Conservation (phyloP, 2,329 filamentous ascomycete genomes). For the Coniochaeta sp. region DNA sequence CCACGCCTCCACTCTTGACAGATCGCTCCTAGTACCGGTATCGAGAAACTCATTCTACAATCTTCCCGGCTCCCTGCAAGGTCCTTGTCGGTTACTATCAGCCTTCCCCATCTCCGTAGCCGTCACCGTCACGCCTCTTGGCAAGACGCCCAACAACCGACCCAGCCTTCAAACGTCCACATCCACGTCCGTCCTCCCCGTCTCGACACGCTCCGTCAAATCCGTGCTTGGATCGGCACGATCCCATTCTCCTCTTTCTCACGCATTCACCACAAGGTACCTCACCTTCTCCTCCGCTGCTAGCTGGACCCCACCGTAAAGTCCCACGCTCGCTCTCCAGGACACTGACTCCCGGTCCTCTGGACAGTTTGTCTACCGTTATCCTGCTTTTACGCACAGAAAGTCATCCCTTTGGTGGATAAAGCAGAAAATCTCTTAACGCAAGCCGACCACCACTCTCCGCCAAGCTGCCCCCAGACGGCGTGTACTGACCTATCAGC, state of each 20-base stretch:
- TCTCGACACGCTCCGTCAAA: slow-evolving; percentile 1
- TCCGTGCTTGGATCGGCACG: background rate
- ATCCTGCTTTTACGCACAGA: background rate
- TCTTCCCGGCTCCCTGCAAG: background rate
- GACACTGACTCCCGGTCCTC: background rate
- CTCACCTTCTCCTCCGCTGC: background rate
- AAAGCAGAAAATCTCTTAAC: slow-evolving; percentile 2
- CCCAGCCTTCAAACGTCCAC: background rate
- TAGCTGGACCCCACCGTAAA: background rate
- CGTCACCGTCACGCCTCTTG: background rate
- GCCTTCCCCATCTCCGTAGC: slow-evolving; percentile 1
- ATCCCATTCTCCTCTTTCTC: background rate
- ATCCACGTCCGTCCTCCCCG: background rate
- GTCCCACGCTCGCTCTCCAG: background rate
- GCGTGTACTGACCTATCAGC: background rate
- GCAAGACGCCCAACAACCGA: background rate
- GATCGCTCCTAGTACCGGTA: background rate
- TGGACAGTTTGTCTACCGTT: background rate
- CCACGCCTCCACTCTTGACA: background rate
- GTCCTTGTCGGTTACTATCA: background rate
- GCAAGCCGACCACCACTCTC: background rate
- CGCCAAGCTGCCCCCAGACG: background rate
- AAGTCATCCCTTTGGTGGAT: background rate
- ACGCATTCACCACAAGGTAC: background rate
- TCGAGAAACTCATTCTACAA: background rate